phyloP scores from a whole-genome alignment of 495 filamentous ascomycete genomes.

The Umbilicaria muhlenbergii region DNA sequence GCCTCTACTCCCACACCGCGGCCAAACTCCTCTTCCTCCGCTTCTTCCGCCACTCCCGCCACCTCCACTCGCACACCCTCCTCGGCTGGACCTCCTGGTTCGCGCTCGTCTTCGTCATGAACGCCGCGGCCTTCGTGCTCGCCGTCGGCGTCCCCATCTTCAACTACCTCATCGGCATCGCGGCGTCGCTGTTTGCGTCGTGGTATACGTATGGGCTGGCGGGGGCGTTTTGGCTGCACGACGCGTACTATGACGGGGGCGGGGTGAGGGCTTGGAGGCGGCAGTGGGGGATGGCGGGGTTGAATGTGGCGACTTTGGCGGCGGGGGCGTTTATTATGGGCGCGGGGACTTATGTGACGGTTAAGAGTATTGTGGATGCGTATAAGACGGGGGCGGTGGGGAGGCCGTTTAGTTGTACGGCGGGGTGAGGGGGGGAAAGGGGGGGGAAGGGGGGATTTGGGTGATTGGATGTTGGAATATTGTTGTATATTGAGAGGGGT shows the following conservation, averaged over 20 bases:
- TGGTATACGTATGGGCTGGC: constrained; percentile 29
- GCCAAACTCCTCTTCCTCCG: constrained; percentile 33
- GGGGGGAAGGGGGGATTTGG: no score
- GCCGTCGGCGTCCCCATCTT: constrained; percentile 38
- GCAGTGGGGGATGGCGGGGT: constrained; percentile 22
- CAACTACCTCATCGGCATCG: constrained; percentile 33
- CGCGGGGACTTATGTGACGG: constrained; percentile 34
- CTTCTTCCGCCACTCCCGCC: constrained; percentile 28
- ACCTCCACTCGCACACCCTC: constrained; percentile 32
- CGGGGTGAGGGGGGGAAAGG: no score
- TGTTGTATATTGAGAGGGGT: no score
- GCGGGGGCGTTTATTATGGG: constrained; percentile 33
- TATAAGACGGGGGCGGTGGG: constrained; percentile 7
- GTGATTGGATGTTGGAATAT: no score
- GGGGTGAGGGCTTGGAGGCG: constrained; percentile 16
- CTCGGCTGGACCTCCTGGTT: constrained; percentile 35
- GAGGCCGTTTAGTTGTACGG: constrained; percentile 10
- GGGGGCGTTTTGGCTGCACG: constrained; percentile 30
- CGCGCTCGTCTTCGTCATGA: constrained; percentile 27
- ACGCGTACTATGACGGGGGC: constrained; percentile 21
- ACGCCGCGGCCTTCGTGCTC: constrained; percentile 30
- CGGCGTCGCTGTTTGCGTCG: constrained; percentile 25
- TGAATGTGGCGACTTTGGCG: constrained; percentile 26
- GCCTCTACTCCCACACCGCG: constrained; percentile 35
- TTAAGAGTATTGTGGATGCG: constrained; percentile 30